These are phyloP conservation scores for Pistacia integerrima DNA, from an alignment of 345 rosid species.

Conservation along the genomic window DNA sequence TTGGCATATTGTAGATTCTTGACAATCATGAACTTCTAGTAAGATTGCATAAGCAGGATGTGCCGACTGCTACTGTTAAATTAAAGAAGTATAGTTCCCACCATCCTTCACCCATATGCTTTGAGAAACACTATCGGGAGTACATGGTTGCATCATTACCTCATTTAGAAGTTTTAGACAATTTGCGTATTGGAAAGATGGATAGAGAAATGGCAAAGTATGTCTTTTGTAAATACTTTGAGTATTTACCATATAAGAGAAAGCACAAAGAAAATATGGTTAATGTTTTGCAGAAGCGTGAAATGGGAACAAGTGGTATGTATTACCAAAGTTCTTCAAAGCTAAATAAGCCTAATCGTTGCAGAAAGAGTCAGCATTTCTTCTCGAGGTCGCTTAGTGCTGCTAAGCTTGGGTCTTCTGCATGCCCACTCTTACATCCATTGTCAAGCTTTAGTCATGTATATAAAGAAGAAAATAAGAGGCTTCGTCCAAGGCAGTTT, in stretches of 20 bases:
- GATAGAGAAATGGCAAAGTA: conserved; percentile 45
- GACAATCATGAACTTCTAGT: conserved; percentile 11
- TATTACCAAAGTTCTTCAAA: conserved; percentile 33
- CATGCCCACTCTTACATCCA: conserved; percentile 46
- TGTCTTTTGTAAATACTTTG: conserved; percentile 40
- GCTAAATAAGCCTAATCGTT: conserved; percentile 25
- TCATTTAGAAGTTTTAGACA: conserved; percentile 47
- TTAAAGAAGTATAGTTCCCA: conserved; percentile 38
- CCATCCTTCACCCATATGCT: conserved; percentile 59
- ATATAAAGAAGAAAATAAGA: conserved; percentile 38
- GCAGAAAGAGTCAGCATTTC: conserved; percentile 33
- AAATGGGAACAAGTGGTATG: conserved; percentile 36
- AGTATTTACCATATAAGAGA: conserved; percentile 45
- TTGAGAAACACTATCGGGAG: conserved; percentile 55
- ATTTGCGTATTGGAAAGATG: conserved; percentile 31
- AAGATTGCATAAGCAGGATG: conserved; percentile 18
- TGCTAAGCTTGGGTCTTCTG: conserved; percentile 45
- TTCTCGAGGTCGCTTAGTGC: conserved; percentile 53
- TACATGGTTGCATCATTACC: conserved; percentile 52
- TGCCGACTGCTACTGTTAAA: conserved; percentile 6
- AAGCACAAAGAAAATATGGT: conserved; percentile 39
- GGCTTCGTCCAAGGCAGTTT: conserved; percentile 58
- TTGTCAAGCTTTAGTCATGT: conserved; percentile 32
- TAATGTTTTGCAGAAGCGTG: conserved; percentile 46
- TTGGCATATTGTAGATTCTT: conserved; percentile 29